Evolutionary conservation across 2,329 filamentous ascomycete species (phyloP).

Genomic region (Monosporascus sp.): DNA sequence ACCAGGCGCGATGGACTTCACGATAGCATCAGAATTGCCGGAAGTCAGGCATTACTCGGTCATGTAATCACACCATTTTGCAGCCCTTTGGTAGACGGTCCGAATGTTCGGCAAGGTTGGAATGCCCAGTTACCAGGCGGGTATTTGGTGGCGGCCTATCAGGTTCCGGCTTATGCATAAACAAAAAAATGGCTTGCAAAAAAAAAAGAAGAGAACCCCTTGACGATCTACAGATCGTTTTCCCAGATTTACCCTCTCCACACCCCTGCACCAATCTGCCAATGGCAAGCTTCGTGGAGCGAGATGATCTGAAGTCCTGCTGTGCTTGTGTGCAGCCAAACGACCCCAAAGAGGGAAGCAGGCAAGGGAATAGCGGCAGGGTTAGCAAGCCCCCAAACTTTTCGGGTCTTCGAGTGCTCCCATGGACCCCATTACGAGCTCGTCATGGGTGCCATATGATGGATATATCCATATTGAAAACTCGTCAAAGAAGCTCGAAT

Average conservation of each 20-base stretch:
- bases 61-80: background rate
- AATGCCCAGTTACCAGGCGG: background rate
- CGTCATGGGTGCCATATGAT: background rate
- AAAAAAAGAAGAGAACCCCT: background rate
- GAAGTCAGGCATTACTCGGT: too few species aligned
- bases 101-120: background rate
- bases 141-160: background rate
- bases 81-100: background rate
- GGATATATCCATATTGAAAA: background rate
- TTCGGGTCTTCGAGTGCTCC: background rate
- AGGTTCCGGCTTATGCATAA: background rate
- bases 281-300: background rate
- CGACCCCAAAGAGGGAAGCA: background rate
- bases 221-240: background rate
- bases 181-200: background rate
- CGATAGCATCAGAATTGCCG: too few species aligned
- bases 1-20: too few species aligned
- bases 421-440: background rate
- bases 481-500: background rate
- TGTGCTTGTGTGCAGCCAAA: background rate
- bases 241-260: background rate
- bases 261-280: background rate
- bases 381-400: background rate
- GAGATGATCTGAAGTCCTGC: background rate
- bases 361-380: background rate